A percentile compares a stretch with the other conserved stretches of the same genome.
Conservation (phyloP, 2,329 filamentous ascomycete genomes). For the Trichothecium sympodiale region DNA sequence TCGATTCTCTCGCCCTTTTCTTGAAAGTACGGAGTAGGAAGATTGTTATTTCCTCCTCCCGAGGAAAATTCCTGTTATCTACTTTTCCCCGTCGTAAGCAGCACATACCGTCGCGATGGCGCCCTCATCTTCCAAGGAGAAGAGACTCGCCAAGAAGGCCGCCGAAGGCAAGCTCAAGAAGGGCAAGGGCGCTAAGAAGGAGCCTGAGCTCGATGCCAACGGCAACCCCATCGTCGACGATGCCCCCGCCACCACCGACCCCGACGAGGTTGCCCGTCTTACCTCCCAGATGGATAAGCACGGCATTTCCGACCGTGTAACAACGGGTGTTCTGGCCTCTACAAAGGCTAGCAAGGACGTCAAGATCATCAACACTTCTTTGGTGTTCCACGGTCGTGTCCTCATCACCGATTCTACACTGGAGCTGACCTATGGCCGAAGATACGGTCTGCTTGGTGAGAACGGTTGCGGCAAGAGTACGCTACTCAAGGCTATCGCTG, state of each 20-base stretch:
- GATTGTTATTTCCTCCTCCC: constrained; percentile 1
- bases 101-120: constrained; percentile 36
- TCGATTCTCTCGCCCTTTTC: neutral
- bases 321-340: constrained; percentile 89
- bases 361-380: constrained; percentile 86
- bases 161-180: constrained; percentile 63
- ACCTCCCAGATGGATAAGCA: constrained; percentile 91
- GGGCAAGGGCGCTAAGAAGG: constrained; percentile 62
- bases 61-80: neutral
- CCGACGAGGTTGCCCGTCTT: constrained; percentile 75
- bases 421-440: constrained; percentile 83
- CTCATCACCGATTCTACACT: constrained; percentile 89
- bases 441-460: constrained; percentile 92
- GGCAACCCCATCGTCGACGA: constrained; percentile 46
- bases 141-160: constrained; percentile 61
- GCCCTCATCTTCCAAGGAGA: constrained; percentile 59
- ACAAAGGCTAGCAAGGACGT: constrained; percentile 79
- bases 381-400: constrained; percentile 97
- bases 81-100: constrained; percentile 1
- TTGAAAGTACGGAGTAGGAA: neutral
- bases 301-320: constrained; percentile 93
- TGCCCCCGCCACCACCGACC: constrained; percentile 55
- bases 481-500: constrained; percentile 87
- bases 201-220: constrained; percentile 57
- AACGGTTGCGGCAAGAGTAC: constrained; percentile 99